Evolutionary conservation across 2,329 filamentous ascomycete species (phyloP).

Genomic region (Aquanectria penicillioides): DNA sequence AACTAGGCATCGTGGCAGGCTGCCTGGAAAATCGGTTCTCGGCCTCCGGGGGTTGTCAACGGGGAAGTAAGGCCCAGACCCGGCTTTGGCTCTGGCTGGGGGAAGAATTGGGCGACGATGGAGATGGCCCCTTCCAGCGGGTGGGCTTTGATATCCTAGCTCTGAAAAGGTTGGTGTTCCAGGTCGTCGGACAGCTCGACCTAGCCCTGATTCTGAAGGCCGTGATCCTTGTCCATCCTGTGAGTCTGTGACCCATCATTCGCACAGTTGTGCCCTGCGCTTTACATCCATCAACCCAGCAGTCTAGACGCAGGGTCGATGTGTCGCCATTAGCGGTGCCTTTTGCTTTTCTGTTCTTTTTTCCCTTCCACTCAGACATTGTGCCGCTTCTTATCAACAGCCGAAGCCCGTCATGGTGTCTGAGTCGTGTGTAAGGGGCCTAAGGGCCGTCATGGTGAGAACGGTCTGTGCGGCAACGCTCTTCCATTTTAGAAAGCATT

Average conservation of each 20-base stretch:
- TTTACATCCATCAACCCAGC: not conserved
- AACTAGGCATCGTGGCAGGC: too few species aligned
- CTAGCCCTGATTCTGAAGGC: slow-evolving; percentile 18
- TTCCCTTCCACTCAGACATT: not conserved
- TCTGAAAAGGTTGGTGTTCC: not conserved
- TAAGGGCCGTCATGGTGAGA: too few species aligned
- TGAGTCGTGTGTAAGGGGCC: not conserved
- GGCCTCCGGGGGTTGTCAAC: not conserved
- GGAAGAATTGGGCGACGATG: not conserved
- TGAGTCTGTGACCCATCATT: too few species aligned
- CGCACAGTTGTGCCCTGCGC: too few species aligned
- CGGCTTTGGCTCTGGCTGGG: not conserved
- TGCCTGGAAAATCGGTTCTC: too few species aligned
- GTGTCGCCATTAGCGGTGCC: not conserved
- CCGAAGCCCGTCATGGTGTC: not conserved
- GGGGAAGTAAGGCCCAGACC: not conserved
- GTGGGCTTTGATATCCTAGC: too few species aligned
- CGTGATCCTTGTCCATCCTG: slow-evolving; percentile 3
- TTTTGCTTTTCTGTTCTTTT: not conserved
- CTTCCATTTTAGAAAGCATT: slow-evolving; percentile 1
- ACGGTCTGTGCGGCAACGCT: not conserved
- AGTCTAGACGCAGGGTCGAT: not conserved
- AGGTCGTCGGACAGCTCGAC: slow-evolving; percentile 5
- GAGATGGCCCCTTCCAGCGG: too few species aligned
- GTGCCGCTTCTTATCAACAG: not conserved